Evolutionary conservation across 257 asterid species (phyloP).

Genomic region (Solanum corneliomulleri): DNA sequence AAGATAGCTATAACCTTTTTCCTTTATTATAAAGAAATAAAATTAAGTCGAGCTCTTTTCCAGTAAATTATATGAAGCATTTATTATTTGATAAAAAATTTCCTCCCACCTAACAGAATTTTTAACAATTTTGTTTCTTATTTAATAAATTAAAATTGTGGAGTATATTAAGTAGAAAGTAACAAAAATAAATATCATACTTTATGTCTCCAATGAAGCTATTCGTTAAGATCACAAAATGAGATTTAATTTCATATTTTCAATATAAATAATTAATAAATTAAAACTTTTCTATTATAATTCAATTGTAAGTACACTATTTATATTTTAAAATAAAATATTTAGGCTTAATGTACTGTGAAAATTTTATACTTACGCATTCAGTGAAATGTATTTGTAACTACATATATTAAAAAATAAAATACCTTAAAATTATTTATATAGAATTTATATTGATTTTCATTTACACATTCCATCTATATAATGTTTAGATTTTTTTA

Average conservation of each 20-base stretch:
- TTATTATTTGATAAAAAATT: background rate
- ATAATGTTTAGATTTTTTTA: no score
- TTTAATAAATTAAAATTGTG: background rate
- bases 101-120: background rate
- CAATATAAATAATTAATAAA: no score
- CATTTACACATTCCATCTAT: no score
- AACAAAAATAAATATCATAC: background rate
- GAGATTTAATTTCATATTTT: background rate
- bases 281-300: no score
- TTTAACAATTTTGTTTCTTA: background rate
- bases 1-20: no score
- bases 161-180: background rate
- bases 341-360: background rate
- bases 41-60: no score
- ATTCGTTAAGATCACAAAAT: background rate
- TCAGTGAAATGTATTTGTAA: no score
- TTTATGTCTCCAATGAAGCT: background rate
- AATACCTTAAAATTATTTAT: no score
- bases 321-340: no score
- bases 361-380: background rate
- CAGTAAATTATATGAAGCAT: no score
- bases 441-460: no score
- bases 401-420: no score
- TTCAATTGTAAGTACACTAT: background rate
- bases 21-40: background rate